phyloP scores from a whole-genome alignment of 192 early-diverging fungal species.

The Linnemannia elongata region DNA sequence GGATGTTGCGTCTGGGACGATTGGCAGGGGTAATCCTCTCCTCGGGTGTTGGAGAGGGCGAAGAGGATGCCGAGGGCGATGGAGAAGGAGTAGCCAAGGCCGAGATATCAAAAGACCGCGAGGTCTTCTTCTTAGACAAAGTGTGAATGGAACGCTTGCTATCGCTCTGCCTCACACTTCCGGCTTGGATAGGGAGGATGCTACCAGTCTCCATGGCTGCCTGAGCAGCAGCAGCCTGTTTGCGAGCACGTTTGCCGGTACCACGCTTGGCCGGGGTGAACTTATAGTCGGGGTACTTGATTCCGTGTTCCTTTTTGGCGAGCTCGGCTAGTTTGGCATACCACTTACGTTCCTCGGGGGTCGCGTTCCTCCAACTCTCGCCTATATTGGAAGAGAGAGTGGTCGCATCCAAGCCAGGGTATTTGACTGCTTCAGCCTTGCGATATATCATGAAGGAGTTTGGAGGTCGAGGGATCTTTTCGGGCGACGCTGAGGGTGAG shows the following conservation, averaged over 20 bases:
- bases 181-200: background rate
- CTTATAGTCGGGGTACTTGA: slow-evolving; percentile 54
- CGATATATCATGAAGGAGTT: slow-evolving; percentile 60
- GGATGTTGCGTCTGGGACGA: slow-evolving; percentile 17
- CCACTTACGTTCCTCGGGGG: slow-evolving; percentile 16
- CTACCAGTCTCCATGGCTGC: background rate
- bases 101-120: background rate
- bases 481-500: background rate
- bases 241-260: slow-evolving; percentile 43
- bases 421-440: slow-evolving; percentile 25
- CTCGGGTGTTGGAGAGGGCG: background rate
- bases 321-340: slow-evolving; percentile 32
- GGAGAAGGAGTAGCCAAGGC: slow-evolving; percentile 16
- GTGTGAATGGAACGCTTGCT: background rate
- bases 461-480: slow-evolving; percentile 53
- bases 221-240: slow-evolving; percentile 9
- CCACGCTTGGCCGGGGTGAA: slow-evolving; percentile 56
- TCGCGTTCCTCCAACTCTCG: slow-evolving; percentile 36
- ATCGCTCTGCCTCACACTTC: background rate
- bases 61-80: slow-evolving; percentile 1
- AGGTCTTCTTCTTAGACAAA: background rate
- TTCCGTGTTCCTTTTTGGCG: slow-evolving; percentile 27
- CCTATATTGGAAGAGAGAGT: slow-evolving; percentile 41
- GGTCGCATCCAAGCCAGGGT: slow-evolving; percentile 39
- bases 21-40: background rate